A percentile compares a stretch with the other conserved stretches of the same genome.
Evolutionary conservation across 2,329 filamentous ascomycete species (phyloP).

Genomic region (Alternaria brassicae): DNA sequence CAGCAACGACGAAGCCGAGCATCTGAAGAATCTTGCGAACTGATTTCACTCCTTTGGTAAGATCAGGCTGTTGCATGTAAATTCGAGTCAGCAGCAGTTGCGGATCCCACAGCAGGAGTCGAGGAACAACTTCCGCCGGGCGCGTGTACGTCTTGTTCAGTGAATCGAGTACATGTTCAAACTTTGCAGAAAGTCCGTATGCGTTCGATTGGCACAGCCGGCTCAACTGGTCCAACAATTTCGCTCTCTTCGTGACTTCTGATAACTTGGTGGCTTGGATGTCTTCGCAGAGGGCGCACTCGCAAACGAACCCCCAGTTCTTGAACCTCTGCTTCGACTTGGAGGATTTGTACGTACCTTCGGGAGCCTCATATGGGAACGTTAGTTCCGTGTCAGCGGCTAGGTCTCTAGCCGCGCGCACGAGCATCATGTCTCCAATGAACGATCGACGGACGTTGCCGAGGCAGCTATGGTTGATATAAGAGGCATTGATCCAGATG

Average conservation of each 20-base stretch:
- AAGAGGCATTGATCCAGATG: conserved; percentile 52
- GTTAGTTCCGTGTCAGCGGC: conserved; percentile 23
- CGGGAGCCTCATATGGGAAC: conserved; percentile 20
- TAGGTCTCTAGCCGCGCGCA: conserved; percentile 50
- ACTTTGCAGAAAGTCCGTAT: background rate
- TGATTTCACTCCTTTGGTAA: conserved; percentile 11
- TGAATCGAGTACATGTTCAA: conserved; percentile 21
- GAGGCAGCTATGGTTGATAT: conserved; percentile 55
- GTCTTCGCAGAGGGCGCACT: conserved; percentile 26
- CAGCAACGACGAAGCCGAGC: conserved; percentile 24
- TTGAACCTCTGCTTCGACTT: conserved; percentile 8
- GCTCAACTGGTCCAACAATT: conserved; percentile 1
- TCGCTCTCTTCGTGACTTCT: conserved; percentile 7
- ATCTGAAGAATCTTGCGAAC: conserved; percentile 10
- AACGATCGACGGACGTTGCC: conserved; percentile 49
- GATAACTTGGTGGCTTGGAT: conserved; percentile 11
- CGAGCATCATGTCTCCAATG: conserved; percentile 49
- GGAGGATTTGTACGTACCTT: background rate
- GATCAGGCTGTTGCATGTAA: conserved; percentile 11
- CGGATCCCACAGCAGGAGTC: conserved; percentile 29
- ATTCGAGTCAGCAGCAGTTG: conserved; percentile 22
- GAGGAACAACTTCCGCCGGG: conserved; percentile 27
- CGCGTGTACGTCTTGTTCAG: conserved; percentile 26
- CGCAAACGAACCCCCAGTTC: conserved; percentile 27
- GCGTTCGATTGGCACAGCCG: background rate